Evolutionary conservation across 2,329 filamentous ascomycete genomes (phyloP).

Genomic region (Seiridium unicorne): DNA sequence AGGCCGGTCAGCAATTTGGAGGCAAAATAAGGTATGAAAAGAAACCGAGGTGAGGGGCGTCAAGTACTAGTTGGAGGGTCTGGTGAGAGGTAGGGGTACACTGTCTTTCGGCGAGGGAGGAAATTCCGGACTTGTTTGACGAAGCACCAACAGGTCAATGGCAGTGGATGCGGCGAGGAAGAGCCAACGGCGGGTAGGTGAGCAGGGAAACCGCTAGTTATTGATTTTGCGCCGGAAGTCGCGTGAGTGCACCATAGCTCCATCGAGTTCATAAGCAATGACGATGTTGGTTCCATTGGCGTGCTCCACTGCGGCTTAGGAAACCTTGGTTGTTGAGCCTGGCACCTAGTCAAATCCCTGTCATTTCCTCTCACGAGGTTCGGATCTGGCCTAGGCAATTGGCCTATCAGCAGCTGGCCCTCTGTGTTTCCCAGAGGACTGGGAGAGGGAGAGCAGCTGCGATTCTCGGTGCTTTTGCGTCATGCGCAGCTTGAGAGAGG

Average conservation of each 20-base stretch:
- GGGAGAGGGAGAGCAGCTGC: neutral
- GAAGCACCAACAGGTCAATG: neutral
- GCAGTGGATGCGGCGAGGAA: too few relatives aligned
- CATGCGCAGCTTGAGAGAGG: conserved; percentile 4
- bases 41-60: neutral
- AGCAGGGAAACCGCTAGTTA: neutral
- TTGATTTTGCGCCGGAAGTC: neutral
- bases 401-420: conserved; percentile 11
- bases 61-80: neutral
- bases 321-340: conserved; percentile 1
- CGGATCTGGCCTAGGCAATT: conserved; percentile 5
- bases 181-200: neutral
- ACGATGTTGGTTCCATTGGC: conserved; percentile 6
- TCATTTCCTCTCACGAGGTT: neutral
- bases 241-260: neutral
- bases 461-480: neutral
- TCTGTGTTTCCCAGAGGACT: neutral
- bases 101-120: neutral
- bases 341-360: neutral
- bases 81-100: neutral
- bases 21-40: neutral
- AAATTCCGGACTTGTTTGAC: neutral
- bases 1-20: neutral
- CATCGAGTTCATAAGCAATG: conserved; percentile 5
- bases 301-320: conserved; percentile 1